phyloP scores from a whole-genome alignment of 352 stramenopile species.

The Pythium sukuiense region DNA sequence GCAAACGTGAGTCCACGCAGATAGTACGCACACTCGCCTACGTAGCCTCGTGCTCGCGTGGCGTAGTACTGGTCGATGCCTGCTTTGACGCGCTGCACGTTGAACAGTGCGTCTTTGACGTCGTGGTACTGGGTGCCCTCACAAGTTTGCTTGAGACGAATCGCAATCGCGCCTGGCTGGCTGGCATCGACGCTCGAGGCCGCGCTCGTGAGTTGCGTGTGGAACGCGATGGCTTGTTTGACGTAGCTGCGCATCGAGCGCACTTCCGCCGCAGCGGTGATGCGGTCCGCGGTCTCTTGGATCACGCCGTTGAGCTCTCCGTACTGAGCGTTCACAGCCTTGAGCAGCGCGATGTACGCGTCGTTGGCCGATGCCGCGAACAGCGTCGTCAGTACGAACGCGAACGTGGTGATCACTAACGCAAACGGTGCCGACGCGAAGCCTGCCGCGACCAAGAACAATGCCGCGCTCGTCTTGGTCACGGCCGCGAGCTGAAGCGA shows the following conservation, averaged over 20 bases:
- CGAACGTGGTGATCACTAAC: neutral
- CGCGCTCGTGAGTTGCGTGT: neutral
- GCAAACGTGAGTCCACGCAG: neutral
- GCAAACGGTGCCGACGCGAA: constrained; percentile 1
- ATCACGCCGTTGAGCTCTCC: neutral
- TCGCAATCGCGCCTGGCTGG: no score
- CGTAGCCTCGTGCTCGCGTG: constrained; percentile 8
- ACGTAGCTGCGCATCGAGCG: neutral
- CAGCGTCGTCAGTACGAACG: neutral
- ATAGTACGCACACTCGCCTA: constrained; percentile 9
- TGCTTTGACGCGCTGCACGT: neutral
- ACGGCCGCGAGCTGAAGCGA: neutral
- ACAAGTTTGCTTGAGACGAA: neutral
- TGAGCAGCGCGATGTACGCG: constrained; percentile 1
- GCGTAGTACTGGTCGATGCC: neutral
- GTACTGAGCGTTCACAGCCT: constrained; percentile 11
- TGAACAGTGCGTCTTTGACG: constrained; percentile 4
- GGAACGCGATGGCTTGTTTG: no score
- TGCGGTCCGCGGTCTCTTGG: neutral
- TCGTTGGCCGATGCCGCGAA: neutral
- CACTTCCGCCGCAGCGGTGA: neutral
- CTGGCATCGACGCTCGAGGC: no score
- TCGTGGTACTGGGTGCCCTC: neutral
- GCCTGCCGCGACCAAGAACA: neutral
- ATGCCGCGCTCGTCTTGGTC: neutral